Evolutionary conservation across 2,329 filamentous ascomycete species (phyloP), one percentile per base, ranked within the genome.

Genomic region (Lithohypha guttulata): DNA sequence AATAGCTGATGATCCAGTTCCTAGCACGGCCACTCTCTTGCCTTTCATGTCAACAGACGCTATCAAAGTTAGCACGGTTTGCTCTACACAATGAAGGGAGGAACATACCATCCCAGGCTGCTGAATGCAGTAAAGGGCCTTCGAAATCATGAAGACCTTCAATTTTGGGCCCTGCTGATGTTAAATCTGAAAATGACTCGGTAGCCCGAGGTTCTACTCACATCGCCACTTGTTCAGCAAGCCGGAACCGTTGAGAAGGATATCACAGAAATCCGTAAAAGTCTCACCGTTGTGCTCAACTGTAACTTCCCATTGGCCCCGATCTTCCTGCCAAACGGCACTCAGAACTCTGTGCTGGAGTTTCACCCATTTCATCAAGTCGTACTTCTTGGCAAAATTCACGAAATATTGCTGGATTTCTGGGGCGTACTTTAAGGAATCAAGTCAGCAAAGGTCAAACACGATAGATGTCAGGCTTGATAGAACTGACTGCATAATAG

Each of bases 91-190:
- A n/a, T n/a, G n/a, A n/a, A n/a, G n/a, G n/a, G n/a, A n/a, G n/a
- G n/a, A n/a, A n/a, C n/a, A n/a, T n/a, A n/a, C 51, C 43, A 31
- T 57, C 49, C 55, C 57, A 63, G 3, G 45, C 47, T 2, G 55
- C 55, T 10, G 50, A 53, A 36, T 59, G 57, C 19, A 56, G 42
- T n/a, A 62, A 41, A 13, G 52, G 34, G 3, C 61, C 61, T 33
- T 52, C 41, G 46, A 61, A 63, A 3, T 48, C 43, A 7, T 58
- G 36, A 3, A 62, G 44, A 2, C 60, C 59, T 2, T 45, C 42
- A 18, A 63, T 59, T 2, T 51, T 42, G 2, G 61, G 59, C 57
- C n/a, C 25, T 4, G 11, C 20, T 6, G 14, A 56, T 57, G 42
- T n/a, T 7, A 25, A 7, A n/a, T 7, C 23, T 25, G 23, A 25